Evolutionary conservation across 208 protist genomes (phyloP), one percentile per base, ranked within the genome.

Genomic region (Leptomonas pyrrhocoris): DNA sequence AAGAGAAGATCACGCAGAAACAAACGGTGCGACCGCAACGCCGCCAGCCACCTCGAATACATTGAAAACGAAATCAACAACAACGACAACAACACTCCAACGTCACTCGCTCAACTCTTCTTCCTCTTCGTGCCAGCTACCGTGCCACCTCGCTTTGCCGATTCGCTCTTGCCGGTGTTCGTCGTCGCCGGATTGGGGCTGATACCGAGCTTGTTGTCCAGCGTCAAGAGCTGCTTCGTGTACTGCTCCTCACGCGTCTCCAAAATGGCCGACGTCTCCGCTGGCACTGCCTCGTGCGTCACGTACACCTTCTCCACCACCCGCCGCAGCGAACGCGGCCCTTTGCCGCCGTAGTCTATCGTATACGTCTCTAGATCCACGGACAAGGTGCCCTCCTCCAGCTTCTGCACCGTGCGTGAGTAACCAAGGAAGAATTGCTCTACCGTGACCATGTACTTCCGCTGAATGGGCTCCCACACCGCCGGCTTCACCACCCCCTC

Each of bases 401-500:
- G 74, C 55, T 71, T 43, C 62, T 81, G 77, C 57, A 81, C 49
- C n/a, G 54, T 58, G 45, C 82, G 80, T 34, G 86, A 86, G 53
- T 81, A 79, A 12, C 79, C 68, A 31, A 90, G 81, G 55, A 96
- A 96, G 65, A 78, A 85, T 49, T 86, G 67, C 79, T 96, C 92
- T 13, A 88, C 67, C 12, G 77, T 68, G 1, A 80, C 43, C 49
- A 88, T 75, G 71, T 85, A 86, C 78, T 91, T 92, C 49, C 61
- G 61, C 30, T 83, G 85, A 51, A 96, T 68, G 13, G 81, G 40
- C 60, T 96, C 92, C 89, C 92, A 96, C 45, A 66, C 73, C 28
- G 89, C 82, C 8, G 84, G 89, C 79, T 88, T 86, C 66, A 94
- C 83, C 28, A 96, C 85, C 27, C 84, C 85, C 46, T 94, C 86